These are phyloP conservation scores for Cyathus striatus DNA, from an alignment of 768 basidiomycete genomes.

Conservation along the genomic window DNA sequence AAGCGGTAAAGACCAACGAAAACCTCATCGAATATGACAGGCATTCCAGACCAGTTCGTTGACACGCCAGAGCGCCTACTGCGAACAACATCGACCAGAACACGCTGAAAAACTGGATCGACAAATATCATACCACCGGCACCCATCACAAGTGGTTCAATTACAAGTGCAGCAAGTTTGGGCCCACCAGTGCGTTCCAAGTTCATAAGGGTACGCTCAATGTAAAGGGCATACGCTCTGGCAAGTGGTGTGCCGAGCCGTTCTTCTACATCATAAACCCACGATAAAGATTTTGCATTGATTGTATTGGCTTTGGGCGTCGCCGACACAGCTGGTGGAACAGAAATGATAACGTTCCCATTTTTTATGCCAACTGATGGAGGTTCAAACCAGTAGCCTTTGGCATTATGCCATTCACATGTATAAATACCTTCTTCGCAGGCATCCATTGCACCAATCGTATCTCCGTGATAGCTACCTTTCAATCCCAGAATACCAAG, in stretches of 20 bases:
- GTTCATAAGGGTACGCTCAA: slow-evolving; percentile 44
- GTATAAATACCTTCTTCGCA: slow-evolving; percentile 88
- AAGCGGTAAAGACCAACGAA: slow-evolving; percentile 91
- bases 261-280: slow-evolving; percentile 64
- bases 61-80: slow-evolving; percentile 25
- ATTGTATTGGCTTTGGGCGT: slow-evolving; percentile 20
- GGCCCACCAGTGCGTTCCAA: slow-evolving; percentile 36
- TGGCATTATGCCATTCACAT: slow-evolving; percentile 93
- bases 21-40: slow-evolving; percentile 95
- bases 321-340: slow-evolving; percentile 45
- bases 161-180: slow-evolving; percentile 67
- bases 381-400: slow-evolving; percentile 92
- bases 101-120: slow-evolving; percentile 91
- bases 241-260: slow-evolving; percentile 64
- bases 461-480: slow-evolving; percentile 97
- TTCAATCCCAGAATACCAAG: slow-evolving; percentile 81
- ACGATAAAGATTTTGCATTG: slow-evolving; percentile 41
- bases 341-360: slow-evolving; percentile 46
- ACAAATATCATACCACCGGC: slow-evolving; percentile 98
- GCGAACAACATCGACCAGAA: slow-evolving; percentile 80
- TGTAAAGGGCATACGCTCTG: slow-evolving; percentile 52
- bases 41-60: slow-evolving; percentile 60
- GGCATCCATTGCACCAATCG: slow-evolving; percentile 96
- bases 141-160: slow-evolving; percentile 92
- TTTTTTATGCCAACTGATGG: slow-evolving; percentile 69